Evolutionary conservation across 345 rosid genomes (phyloP).

Genomic region (Syzygium grande): DNA sequence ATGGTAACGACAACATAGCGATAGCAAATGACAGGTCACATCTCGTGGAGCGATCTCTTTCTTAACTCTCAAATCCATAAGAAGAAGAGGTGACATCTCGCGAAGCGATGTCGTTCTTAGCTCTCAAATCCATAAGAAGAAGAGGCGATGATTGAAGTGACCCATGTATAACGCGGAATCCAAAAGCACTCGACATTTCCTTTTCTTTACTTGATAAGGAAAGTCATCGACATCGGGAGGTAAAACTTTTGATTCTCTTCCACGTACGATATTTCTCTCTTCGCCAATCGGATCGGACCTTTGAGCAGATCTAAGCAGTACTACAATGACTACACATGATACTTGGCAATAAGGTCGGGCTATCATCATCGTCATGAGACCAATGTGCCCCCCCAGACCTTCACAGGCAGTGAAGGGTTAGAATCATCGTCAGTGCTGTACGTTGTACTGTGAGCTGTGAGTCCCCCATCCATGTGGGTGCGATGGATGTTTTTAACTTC

Average conservation of each 20-base stretch:
- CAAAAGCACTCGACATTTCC: neutral
- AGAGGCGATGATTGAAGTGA: neutral
- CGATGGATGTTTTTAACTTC: neutral
- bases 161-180: neutral
- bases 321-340: neutral
- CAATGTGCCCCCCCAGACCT: neutral
- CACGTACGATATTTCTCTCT: neutral
- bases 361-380: neutral
- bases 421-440: neutral
- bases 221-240: neutral
- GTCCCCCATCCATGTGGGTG: neutral
- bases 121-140: neutral
- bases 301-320: neutral
- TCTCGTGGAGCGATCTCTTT: neutral
- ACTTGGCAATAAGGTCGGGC: neutral
- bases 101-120: too few species aligned
- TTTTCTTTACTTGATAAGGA: neutral
- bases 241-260: neutral
- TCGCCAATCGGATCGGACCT: neutral
- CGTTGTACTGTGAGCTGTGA: neutral
- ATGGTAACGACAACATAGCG: accelerated
- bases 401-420: neutral
- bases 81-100: neutral
- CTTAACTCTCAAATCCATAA: neutral
- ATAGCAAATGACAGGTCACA: neutral